phyloP scores from a whole-genome alignment of 305 asterid genomes.

The Fraxinus floribunda region DNA sequence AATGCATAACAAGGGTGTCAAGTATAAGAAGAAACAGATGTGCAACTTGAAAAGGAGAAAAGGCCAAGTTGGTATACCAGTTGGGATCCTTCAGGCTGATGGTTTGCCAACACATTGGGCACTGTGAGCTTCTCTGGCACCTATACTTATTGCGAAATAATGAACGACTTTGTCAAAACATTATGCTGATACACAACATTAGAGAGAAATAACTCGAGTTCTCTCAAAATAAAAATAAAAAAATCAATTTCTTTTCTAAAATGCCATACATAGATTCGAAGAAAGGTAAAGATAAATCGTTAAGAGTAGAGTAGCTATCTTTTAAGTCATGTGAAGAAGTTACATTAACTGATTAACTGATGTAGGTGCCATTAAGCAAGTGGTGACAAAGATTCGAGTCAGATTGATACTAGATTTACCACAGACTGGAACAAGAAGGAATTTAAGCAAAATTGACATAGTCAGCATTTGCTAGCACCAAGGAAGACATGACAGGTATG shows the following conservation, averaged over 20 bases:
- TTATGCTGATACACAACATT: neutral
- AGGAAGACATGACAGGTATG: neutral
- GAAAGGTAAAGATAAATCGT: neutral
- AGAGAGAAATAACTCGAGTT: neutral
- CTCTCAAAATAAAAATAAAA: neutral
- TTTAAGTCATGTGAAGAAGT: neutral
- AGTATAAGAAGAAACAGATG: conserved; percentile 10
- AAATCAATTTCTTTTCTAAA: neutral
- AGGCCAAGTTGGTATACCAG: conserved; percentile 40
- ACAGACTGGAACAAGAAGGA: neutral
- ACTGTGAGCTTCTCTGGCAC: conserved; percentile 93
- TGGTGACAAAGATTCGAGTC: neutral
- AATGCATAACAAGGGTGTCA: neutral
- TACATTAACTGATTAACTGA: neutral
- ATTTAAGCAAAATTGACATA: neutral
- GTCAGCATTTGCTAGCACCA: neutral
- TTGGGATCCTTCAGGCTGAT: conserved; percentile 82
- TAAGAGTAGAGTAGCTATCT: neutral
- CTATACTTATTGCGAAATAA: conserved; percentile 30
- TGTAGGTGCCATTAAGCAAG: neutral
- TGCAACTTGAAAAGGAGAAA: neutral
- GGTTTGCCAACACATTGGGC: conserved; percentile 95
- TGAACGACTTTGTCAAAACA: neutral
- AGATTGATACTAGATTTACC: neutral
- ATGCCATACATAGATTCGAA: neutral